A percentile compares a stretch with the other conserved stretches of the same genome.
phyloP scores from a whole-genome alignment of 495 filamentous ascomycete genomes.

The Pseudevernia furfuracea region DNA sequence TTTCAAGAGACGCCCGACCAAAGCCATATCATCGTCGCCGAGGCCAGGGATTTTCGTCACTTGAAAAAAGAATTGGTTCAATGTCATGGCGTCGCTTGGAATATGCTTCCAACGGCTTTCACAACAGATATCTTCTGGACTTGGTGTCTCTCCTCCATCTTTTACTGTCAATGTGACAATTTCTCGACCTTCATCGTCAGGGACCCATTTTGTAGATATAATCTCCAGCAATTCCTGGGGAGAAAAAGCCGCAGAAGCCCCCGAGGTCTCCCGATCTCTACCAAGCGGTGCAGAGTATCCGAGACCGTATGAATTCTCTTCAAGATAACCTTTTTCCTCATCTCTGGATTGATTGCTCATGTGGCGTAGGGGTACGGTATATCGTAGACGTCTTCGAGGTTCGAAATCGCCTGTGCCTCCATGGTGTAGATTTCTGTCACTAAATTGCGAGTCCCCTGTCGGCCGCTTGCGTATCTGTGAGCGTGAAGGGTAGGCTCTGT shows the following conservation, averaged over 20 bases:
- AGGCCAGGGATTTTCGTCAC: constrained; percentile 14
- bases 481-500: constrained; percentile 9
- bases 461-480: neutral
- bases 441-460: neutral
- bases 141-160: neutral
- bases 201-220: constrained; percentile 13
- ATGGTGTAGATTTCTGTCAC: neutral
- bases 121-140: constrained; percentile 4
- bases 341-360: neutral
- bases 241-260: constrained; percentile 2
- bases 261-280: constrained; percentile 6
- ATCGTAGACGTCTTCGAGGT: constrained; percentile 10
- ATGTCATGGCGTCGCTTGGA: constrained; percentile 7
- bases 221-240: constrained; percentile 5
- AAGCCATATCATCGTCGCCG: constrained; percentile 11
- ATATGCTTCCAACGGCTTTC: constrained; percentile 14
- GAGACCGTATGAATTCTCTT: neutral
- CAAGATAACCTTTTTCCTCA: constrained; percentile 1
- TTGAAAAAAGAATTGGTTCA: neutral
- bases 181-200: constrained; percentile 14
- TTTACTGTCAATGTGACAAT: constrained; percentile 14
- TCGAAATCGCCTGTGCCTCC: constrained; percentile 10
- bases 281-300: constrained; percentile 1
- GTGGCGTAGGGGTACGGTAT: constrained; percentile 9
- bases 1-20: constrained; percentile 11